Conservation (phyloP, 768 basidiomycete species). For the Rhodosporidiobolus sp. region DNA sequence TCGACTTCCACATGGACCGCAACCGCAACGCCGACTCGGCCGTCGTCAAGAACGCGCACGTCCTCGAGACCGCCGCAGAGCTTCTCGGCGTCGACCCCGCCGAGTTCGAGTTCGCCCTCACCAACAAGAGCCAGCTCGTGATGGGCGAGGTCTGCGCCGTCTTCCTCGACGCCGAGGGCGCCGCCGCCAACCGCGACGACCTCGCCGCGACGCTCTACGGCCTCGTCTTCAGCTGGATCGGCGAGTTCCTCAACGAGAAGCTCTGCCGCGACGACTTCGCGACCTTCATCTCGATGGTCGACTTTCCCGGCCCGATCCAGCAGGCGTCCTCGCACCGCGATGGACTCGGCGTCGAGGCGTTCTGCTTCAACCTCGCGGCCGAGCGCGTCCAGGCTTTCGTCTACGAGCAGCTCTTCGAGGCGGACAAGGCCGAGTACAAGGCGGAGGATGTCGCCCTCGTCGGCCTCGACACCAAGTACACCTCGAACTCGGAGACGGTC, state of each 20-base stretch:
- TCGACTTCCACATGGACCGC: constrained; percentile 84
- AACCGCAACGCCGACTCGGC: constrained; percentile 85
- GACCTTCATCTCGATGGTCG: constrained; percentile 85
- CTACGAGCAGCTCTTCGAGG: constrained; percentile 74
- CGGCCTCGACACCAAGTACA: constrained; percentile 62
- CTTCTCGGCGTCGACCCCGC: constrained; percentile 71
- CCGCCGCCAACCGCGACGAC: constrained; percentile 88
- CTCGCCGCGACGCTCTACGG: constrained; percentile 91
- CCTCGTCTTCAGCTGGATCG: constrained; percentile 90
- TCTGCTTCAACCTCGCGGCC: constrained; percentile 93
- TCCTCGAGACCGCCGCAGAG: constrained; percentile 78
- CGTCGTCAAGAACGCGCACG: constrained; percentile 78
- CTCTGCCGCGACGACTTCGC: constrained; percentile 87
- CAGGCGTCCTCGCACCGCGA: constrained; percentile 66
- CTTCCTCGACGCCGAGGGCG: constrained; percentile 90
- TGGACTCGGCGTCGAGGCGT: constrained; percentile 70
- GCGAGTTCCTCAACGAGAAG: constrained; percentile 92
- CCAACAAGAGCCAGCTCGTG: constrained; percentile 86
- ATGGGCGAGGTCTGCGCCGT: constrained; percentile 97
- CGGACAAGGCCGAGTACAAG: constrained; percentile 74
- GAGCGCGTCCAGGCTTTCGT: constrained; percentile 83
- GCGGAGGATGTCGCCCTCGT: constrained; percentile 77
- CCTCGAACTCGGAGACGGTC: constrained; percentile 86
- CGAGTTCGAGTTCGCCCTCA: constrained; percentile 69
- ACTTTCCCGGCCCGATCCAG: constrained; percentile 80